Conservation (phyloP, 208 protist genomes). For the Leishmania tarentolae region DNA sequence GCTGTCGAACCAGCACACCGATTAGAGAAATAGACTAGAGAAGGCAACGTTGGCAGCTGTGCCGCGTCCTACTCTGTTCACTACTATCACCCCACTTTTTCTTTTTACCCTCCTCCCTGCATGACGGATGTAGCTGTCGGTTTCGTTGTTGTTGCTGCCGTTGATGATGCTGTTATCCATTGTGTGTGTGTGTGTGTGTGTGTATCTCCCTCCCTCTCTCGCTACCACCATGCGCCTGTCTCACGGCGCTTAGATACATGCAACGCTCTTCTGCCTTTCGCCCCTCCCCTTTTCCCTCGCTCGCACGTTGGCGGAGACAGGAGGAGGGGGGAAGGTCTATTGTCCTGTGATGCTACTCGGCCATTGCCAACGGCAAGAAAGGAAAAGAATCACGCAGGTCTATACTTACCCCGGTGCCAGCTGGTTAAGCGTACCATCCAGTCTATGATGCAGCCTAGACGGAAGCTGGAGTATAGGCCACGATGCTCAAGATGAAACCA, state of each 20-base stretch:
- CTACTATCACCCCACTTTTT: neutral
- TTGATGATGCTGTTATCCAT: neutral
- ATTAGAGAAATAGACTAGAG: neutral
- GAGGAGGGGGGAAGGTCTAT: neutral
- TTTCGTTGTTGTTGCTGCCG: neutral
- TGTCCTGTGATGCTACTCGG: neutral
- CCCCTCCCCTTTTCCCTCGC: neutral
- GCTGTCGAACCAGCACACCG: neutral
- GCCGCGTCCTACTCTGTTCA: neutral
- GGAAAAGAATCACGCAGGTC: neutral
- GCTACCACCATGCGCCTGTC: neutral
- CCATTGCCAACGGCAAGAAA: neutral
- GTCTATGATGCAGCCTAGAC: neutral
- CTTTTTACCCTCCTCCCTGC: too few species aligned
- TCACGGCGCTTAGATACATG: neutral
- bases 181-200: neutral
- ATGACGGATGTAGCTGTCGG: neutral
- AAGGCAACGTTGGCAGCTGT: neutral
- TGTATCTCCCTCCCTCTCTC: neutral
- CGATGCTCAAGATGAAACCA: neutral
- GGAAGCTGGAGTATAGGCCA: neutral
- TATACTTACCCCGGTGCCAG: neutral
- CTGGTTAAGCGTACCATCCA: slow-evolving; percentile 4
- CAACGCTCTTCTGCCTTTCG: slow-evolving; percentile 1
- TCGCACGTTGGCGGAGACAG: too few species aligned